Evolutionary conservation across 176 grass and related monocot genomes (phyloP), one percentile per base, ranked within the genome.

Genomic region (Pontederia crassipes): DNA sequence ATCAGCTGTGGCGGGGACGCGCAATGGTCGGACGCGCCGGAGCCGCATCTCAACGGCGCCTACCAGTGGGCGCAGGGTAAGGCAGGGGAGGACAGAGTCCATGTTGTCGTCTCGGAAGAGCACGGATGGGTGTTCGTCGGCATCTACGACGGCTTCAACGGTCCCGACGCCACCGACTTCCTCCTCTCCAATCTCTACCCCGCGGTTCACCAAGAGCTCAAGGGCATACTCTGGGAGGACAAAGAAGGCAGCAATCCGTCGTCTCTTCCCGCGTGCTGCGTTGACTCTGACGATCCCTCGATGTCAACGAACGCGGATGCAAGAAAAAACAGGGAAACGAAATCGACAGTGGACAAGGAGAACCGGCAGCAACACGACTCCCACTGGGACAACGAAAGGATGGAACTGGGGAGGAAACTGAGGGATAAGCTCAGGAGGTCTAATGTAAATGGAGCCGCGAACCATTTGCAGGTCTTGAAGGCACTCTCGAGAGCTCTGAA

Each of bases 111-210:
- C 28, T 98, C 87, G 15, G 93, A 92, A 58, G 87, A 92, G 62
- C 72, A 83, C 2, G 76, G 82, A 10, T 98, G 93, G 93, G 84
- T 98, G 47, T 98, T 98, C 66, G 84, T 98, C 73, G 93, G 93
- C 4, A 92, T 98, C 75, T 98, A 98, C 28, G 93, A 98, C 20
- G 93, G 93, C 20, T 98, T 98, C 79, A 98, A 98, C 45, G 93
- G 93, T 17, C 93, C 93, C n/a, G 93, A 98, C 59, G 93, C 93
- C 56, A 98, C 93, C 12, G 93, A 98, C 58, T 92, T 87, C 75
- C 84, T 98, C 13, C 81, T 91, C 45, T 80, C 87, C 35, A 72
- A 92, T 79, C 93, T 98, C 52, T 98, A 98, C 78, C 72, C 85
- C 47, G 79, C 84, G 45, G 88, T 88, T 28, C 79, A 98, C 78